Base-by-base conservation (phyloP, 2,329 filamentous ascomycete genomes). In the Trichothecium roseum region DNA sequence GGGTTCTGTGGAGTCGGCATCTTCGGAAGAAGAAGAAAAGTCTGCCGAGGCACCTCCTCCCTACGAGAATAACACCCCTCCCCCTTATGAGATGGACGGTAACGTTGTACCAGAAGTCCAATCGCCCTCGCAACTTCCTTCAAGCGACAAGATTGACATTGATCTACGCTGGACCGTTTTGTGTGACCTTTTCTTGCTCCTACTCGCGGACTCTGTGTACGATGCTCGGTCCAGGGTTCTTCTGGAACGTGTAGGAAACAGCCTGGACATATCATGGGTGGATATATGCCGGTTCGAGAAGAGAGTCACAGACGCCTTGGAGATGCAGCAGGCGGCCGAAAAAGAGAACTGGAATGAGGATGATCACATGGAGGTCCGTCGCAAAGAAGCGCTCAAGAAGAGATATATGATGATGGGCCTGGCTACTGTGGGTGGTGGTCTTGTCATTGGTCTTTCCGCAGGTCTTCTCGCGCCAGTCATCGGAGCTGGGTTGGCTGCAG, bases 261-360 rank as follows among this genome's bases (percentile, higher is more conserved):
- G 82, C 41, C 72, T 98, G 46, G 78, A 84, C 29, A 80, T 98
- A 7, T 72, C 81, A 10, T 94, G 85, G 86, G 67, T 93, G 36
- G 91, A 98, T 45, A 94, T 96, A 39, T 94, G 87, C 58, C 79
- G 86, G 28, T 98, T 98, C 51, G 91, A 98, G 61, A 96, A 95
- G 62, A 81, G 87, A 36, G 86, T 98, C 5, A 95, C 91, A 7
- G 91, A 98, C 58, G 87, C 91, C 1, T 66, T 98, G 16, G 91
- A 98, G 58, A 95, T 98, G 86, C 89, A 96, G 59, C 87, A 96
- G 57, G 79, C 84, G 32, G 85, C 86, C 5, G 83, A 87, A 43
- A 93, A 89, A 50, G 91, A 98, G 60, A 94, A 89, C 43, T 98
- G 91, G 91, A 93, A 95, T 45, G 91, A 98, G 56, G 81, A 91